Percentiles rank a stretch among this genome's conserved stretches.
These are phyloP conservation scores for Pyricularia grisea DNA, from an alignment of 2,329 filamentous ascomycete genomes.

Conservation along the genomic window DNA sequence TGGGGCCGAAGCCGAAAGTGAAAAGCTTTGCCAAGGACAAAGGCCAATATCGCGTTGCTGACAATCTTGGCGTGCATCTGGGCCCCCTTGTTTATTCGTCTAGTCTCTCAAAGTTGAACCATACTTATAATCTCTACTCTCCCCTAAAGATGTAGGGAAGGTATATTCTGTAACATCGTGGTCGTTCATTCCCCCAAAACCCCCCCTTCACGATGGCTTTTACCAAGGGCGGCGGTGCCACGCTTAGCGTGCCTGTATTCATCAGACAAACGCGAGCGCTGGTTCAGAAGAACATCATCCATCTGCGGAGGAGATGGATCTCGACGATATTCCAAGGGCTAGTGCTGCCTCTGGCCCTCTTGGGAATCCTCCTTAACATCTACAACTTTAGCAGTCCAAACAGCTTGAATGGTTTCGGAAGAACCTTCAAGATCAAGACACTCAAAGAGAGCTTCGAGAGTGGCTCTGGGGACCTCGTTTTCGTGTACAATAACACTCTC, in stretches of 20 bases:
- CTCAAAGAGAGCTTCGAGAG: conserved; percentile 55
- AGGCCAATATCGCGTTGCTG: not conserved
- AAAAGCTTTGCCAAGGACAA: not conserved
- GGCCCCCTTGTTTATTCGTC: not conserved
- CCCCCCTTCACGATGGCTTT: not conserved
- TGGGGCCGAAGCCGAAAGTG: not conserved
- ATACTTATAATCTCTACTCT: not conserved
- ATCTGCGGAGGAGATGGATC: conserved; percentile 44
- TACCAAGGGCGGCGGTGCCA: not conserved
- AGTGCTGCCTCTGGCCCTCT: conserved; percentile 47
- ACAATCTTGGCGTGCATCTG: not conserved
- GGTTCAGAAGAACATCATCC: conserved; percentile 51
- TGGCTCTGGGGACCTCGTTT: conserved; percentile 62
- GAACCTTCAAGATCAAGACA: conserved; percentile 48
- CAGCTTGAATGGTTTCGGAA: conserved; percentile 63
- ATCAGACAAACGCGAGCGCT: conserved; percentile 51
- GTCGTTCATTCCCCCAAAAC: not conserved
- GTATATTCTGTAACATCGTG: not conserved
- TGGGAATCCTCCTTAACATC: conserved; percentile 57
- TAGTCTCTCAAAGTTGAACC: not conserved
- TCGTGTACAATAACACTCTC: conserved; percentile 64
- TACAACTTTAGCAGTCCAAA: conserved; percentile 77
- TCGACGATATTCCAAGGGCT: conserved; percentile 48
- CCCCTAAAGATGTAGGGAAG: not conserved
- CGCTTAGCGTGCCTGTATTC: conserved; percentile 15